Conservation (phyloP, 2,329 filamentous ascomycete species). For the Curvularia eragrostidis region DNA sequence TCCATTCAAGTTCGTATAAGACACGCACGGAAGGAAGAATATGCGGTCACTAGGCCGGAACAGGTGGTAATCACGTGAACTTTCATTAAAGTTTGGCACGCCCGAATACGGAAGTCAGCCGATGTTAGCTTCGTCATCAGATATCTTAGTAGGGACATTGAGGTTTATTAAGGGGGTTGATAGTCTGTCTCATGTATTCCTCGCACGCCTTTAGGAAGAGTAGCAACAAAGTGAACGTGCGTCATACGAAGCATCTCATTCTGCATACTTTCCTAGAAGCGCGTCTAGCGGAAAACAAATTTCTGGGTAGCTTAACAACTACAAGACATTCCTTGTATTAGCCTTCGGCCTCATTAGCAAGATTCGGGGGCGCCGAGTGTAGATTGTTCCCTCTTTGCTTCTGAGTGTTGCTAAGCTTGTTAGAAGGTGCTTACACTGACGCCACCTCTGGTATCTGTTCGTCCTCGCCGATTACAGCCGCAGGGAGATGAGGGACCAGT, state of each 20-base stretch:
- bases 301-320: not conserved
- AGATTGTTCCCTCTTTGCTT: too few species aligned
- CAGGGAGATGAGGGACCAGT: not conserved
- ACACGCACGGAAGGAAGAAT: not conserved
- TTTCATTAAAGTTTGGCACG: not conserved
- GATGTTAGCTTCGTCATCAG: not conserved
- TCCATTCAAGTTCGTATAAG: too few species aligned
- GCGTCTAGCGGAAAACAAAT: not conserved
- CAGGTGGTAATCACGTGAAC: not conserved
- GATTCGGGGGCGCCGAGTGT: not conserved
- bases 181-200: not conserved
- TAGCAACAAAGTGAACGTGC: not conserved
- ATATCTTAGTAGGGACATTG: not conserved
- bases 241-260: not conserved
- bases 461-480: not conserved
- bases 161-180: too few species aligned
- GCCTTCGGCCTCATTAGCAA: not conserved
- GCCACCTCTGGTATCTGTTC: not conserved
- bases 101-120: not conserved
- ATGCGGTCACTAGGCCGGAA: not conserved
- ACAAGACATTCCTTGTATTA: not conserved
- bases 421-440: not conserved
- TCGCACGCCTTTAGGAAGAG: not conserved
- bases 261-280: not conserved
- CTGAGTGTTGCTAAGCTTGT: not conserved